Percentiles rank a stretch among this genome's conserved stretches.
Conservation (phyloP, 108 stramenopile species). For the Skeletonema potamos region DNA sequence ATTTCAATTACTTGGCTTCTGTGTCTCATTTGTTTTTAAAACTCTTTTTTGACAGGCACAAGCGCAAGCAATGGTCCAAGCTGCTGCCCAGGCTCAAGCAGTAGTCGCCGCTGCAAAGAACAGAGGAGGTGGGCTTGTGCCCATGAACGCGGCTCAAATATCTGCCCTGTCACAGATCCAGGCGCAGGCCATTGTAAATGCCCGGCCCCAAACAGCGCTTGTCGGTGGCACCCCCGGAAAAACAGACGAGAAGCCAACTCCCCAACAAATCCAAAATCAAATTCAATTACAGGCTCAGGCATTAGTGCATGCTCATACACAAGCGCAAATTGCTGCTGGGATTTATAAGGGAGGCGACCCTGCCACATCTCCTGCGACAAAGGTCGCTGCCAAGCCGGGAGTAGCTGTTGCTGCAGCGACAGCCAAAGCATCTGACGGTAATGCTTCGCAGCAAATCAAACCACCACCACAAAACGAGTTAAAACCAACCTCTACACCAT, state of each 20-base stretch:
- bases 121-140: constrained; percentile 70
- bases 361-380: constrained; percentile 8
- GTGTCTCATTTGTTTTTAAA: not conserved
- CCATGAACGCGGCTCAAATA: constrained; percentile 64
- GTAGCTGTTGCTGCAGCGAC: constrained; percentile 25
- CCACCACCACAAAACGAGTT: constrained; percentile 4
- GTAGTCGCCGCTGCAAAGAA: constrained; percentile 87
- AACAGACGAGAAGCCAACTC: constrained; percentile 48
- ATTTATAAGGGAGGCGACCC: constrained; percentile 65
- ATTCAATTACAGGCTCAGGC: constrained; percentile 81
- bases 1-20: not conserved
- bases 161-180: constrained; percentile 76
- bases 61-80: constrained; percentile 89
- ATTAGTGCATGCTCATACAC: constrained; percentile 81
- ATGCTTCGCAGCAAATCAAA: constrained; percentile 7
- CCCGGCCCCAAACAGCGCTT: constrained; percentile 59
- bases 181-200: constrained; percentile 88
- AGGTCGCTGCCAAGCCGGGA: not conserved
- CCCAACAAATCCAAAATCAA: constrained; percentile 78
- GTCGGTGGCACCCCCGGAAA: constrained; percentile 13
- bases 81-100: constrained; percentile 87
- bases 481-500: not conserved
- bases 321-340: constrained; percentile 81
- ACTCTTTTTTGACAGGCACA: constrained; percentile 50
- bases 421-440: not conserved